A percentile compares a stretch with the other conserved stretches of the same genome.
Conservation (phyloP, 179 eudicot genomes). For the Pouteria campechiana region DNA sequence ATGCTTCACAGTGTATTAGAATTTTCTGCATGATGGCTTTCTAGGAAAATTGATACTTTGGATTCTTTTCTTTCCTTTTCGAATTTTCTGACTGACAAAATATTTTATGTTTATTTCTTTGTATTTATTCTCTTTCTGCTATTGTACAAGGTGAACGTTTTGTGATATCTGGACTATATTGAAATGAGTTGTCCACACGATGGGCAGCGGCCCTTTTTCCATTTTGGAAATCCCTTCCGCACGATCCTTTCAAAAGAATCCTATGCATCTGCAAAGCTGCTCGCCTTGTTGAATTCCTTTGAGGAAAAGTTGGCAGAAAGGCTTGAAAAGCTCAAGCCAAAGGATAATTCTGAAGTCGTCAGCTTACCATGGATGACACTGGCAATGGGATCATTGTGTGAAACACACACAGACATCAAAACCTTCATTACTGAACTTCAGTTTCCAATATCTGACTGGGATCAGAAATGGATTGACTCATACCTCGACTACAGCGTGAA, state of each 20-base stretch:
- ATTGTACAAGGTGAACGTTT: too few relatives aligned
- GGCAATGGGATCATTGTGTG: constrained; percentile 46
- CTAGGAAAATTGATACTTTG: neutral
- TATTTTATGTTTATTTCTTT: neutral
- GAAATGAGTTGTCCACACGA: constrained; percentile 69
- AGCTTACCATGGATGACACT: constrained; percentile 68
- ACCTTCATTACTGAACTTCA: constrained; percentile 60
- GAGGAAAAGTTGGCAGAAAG: constrained; percentile 59
- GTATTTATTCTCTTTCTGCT: constrained; percentile 12
- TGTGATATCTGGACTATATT: too few relatives aligned
- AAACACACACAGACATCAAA: constrained; percentile 62
- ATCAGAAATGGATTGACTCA: constrained; percentile 78
- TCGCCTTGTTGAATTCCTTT: constrained; percentile 33
- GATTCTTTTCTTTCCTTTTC: neutral
- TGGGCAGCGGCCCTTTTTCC: constrained; percentile 43
- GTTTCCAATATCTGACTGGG: constrained; percentile 76
- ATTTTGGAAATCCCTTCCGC: constrained; percentile 70
- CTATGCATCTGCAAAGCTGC: constrained; percentile 34
- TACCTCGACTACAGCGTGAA: constrained; percentile 73
- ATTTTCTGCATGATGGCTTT: too few relatives aligned
- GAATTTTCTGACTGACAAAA: neutral
- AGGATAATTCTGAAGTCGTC: constrained; percentile 34
- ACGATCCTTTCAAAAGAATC: constrained; percentile 54
- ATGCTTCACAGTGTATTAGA: too few relatives aligned
- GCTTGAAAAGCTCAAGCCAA: constrained; percentile 46